phyloP scores from a whole-genome alignment of 2,329 filamentous ascomycete species.

The Fusarium tanahbumbuense region DNA sequence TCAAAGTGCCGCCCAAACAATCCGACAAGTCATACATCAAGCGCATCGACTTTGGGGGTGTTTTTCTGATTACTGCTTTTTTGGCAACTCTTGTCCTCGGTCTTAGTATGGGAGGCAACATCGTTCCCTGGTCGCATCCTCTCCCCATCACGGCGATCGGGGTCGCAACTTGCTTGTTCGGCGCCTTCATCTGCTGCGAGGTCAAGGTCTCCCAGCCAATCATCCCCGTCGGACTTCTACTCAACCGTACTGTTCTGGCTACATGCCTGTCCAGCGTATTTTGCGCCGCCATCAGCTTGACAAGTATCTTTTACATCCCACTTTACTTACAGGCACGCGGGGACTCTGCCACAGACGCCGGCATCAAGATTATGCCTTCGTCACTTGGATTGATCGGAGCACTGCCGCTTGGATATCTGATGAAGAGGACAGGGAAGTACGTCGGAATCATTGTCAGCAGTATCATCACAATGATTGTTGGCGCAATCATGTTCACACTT shows the following conservation, averaged over 20 bases:
- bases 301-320: conserved; percentile 63
- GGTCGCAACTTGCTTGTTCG: conserved; percentile 68
- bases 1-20: conserved; percentile 72
- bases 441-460: conserved; percentile 55
- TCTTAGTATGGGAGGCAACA: conserved; percentile 77
- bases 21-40: conserved; percentile 72
- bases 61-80: conserved; percentile 68
- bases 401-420: conserved; percentile 72
- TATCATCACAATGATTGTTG: conserved; percentile 48
- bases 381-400: conserved; percentile 75
- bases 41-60: conserved; percentile 79
- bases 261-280: conserved; percentile 80
- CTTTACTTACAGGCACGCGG: conserved; percentile 81
- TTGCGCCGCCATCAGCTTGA: conserved; percentile 78
- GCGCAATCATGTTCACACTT: conserved; percentile 46
- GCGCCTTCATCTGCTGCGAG: conserved; percentile 75
- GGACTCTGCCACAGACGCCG: conserved; percentile 72
- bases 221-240: conserved; percentile 78
- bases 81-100: conserved; percentile 77
- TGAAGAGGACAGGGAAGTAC: conserved; percentile 77
- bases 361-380: conserved; percentile 73
- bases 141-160: conserved; percentile 73
- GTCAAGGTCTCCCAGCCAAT: conserved; percentile 72
- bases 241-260: conserved; percentile 75
- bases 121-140: conserved; percentile 80